phyloP scores from a whole-genome alignment of 148 eudicot species.

The Rhododendron ferrugineum region DNA sequence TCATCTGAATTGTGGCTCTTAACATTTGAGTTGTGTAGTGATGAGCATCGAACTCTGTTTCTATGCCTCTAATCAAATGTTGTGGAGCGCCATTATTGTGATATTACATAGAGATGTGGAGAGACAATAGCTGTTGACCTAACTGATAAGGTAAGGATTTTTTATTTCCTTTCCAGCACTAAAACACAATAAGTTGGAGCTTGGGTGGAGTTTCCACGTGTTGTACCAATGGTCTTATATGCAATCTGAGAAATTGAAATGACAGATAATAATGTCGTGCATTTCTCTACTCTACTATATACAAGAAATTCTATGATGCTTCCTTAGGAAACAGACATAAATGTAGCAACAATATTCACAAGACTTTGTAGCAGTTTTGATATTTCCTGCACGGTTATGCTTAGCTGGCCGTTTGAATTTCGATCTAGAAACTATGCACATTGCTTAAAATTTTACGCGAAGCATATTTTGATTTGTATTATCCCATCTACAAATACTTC shows the following conservation, averaged over 20 bases:
- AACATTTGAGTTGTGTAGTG: not conserved
- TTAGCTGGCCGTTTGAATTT: not conserved
- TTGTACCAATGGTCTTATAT: not conserved
- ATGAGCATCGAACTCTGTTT: conserved; percentile 8
- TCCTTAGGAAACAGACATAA: not conserved
- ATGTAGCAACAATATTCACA: not conserved
- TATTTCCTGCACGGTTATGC: not conserved
- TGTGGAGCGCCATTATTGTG: conserved; percentile 85
- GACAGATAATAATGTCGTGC: not conserved
- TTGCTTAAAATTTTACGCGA: not conserved
- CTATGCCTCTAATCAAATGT: conserved; percentile 49
- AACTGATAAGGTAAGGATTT: conserved; percentile 61
- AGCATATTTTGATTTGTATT: not conserved
- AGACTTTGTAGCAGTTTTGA: not conserved
- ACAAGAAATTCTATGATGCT: not conserved
- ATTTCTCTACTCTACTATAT: not conserved
- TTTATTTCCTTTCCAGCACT: not conserved
- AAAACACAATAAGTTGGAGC: not conserved
- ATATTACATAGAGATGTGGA: conserved; percentile 79
- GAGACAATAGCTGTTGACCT: conserved; percentile 73
- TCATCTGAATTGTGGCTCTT: conserved; percentile 9
- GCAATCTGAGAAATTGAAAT: not conserved
- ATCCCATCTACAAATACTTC: not conserved
- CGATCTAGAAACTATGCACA: no score
- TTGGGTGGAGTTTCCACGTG: not conserved